Evolutionary conservation across 352 stramenopile genomes (phyloP), one percentile per base, ranked within the genome.

Genomic region (Phytophthora niederhauseri): DNA sequence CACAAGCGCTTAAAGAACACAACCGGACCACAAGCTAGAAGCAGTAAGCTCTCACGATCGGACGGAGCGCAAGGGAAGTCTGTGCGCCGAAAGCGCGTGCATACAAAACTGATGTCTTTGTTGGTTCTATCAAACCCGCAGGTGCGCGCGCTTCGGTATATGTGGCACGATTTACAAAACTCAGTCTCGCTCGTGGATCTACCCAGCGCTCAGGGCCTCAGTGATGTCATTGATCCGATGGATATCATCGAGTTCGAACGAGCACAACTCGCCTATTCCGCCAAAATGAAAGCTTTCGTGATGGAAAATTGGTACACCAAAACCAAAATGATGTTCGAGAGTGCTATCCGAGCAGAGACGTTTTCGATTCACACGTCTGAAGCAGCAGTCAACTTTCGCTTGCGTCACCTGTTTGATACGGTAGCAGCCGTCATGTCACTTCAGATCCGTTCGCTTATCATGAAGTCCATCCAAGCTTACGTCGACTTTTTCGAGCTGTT

Each of bases 381-480:
- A 36, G 61, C 68, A 11, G 75, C 61, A 12, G 61, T 71, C 1
- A 73, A 63, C 22, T 50, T 75, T 9, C 62, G 77, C 0, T 43
- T 78, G 34, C 76, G 75, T 7, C 87, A 90, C 34, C 53, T 91
- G 17, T 87, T 95, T 19, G 81, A 91, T 46, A 75, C 80, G 0
- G 72, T 93, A n/a, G 78, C 73, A 0, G 78, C 77, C 43, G 70
- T 93, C 36, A 95, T 95, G 87, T 92, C 84, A 17, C 64, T 93
- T 0, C 87, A 95, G 61, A 71, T 93, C 9, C 81, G 85, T 2
- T 78, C 81, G 9, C 72, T 95, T 5, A 68, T 93, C 14, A 70
- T 88, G 48, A 86, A 85, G 36, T 93, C 87, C 0, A 84, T 93
- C 19, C 59, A 77, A 51, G 70, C 74, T 8, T 95, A 93, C 62